phyloP scores from a whole-genome alignment of 1,284 basidiomycete species.

The Meira nashicola region DNA sequence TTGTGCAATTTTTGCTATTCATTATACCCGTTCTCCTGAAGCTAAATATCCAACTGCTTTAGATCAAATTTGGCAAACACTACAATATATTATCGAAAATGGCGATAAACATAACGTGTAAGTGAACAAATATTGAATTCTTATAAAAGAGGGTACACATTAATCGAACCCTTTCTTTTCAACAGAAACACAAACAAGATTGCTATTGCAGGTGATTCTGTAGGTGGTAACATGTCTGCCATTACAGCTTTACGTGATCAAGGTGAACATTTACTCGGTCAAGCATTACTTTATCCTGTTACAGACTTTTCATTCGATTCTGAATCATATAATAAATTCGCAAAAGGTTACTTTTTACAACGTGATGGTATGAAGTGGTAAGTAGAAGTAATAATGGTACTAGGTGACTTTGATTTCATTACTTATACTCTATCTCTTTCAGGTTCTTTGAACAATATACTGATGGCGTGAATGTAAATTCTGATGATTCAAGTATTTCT shows the following conservation, averaged over 20 bases:
- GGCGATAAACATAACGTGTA: not conserved
- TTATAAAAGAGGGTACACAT: not conserved
- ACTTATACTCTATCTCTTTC: too few relatives aligned
- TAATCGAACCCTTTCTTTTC: not conserved
- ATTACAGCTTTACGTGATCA: not conserved
- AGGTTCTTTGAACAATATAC: conserved; percentile 2
- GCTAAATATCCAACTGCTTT: conserved; percentile 3
- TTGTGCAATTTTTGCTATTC: not conserved
- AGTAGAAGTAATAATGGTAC: not conserved
- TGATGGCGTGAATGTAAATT: not conserved
- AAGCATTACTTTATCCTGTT: not conserved
- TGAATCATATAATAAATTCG: conserved; percentile 1
- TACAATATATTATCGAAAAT: not conserved
- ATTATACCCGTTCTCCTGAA: conserved; percentile 3
- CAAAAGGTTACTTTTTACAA: not conserved
- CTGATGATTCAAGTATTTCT: not conserved
- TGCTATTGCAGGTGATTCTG: conserved; percentile 1
- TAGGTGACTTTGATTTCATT: not conserved
- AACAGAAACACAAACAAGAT: not conserved
- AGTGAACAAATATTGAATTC: not conserved
- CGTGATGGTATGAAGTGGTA: conserved; percentile 4
- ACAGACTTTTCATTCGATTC: not conserved
- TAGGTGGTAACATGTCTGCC: conserved; percentile 2
- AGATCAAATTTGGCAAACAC: not conserved
- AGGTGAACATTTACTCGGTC: not conserved